Base-by-base conservation (phyloP, 2,329 filamentous ascomycete species). In the Talaromyces sp. region DNA sequence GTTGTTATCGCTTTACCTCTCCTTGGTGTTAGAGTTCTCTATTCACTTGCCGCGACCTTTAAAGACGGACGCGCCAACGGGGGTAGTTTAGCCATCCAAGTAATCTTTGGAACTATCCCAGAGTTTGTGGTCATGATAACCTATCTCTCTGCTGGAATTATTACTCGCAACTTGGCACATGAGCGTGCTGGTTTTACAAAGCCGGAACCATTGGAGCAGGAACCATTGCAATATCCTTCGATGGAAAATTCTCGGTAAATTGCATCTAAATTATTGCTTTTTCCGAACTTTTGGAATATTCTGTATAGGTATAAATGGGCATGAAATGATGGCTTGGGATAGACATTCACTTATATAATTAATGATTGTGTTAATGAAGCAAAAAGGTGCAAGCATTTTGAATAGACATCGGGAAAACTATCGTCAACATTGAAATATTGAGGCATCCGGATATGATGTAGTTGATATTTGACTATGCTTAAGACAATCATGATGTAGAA, bases 41-140 rank as follows among this genome's bases (percentile, higher is more conserved):
- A 58, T 17, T 45, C 39, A 1, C 42, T 56, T n/a, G 35, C 20
- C 16, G 33, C 46, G 20, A 40, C 33, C 4, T 53, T 53, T 30
- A 32, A 27, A 4, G 48, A 44, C 16, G 35, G 40, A 19, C 51
- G 45, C 17, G 17, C 37, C 19, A 27, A 45, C 14, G 44, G 39
- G 19, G 54, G 54, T 20, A 46, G 54, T 24, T 19, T 55, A n/a
- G 41, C 49, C 3, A 42, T 49, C 13, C 33, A 41, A 8, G 47
- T 51, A 3, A 51, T 70, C 20, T 70, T 72, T 45, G 69, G 70
- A 39, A 60, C 64, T 0, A 41, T 64, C 11, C 55, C 68, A 14
- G 71, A 72, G 66, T 63, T 64, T 13, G 27, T 63, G 17, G 52
- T 54, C 8, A 57, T 59, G 52, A 53, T 53, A 8, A 45, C 13